Percentiles rank a stretch among this genome's conserved stretches.
phyloP scores from a whole-genome alignment of 345 rosid genomes.

The Syzygium aqueum region DNA sequence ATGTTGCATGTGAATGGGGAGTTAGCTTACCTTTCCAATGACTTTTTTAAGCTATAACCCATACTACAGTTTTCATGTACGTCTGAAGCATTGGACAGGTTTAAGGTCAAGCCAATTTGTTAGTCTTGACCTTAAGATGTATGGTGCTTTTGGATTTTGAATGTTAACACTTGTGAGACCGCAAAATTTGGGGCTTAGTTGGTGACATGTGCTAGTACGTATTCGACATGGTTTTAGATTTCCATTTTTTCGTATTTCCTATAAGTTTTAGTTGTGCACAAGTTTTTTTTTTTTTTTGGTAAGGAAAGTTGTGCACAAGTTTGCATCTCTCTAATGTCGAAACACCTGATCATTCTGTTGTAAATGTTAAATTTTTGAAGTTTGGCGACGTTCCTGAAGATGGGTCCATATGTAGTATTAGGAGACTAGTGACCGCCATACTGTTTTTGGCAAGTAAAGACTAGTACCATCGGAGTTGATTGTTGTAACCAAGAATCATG shows the following conservation, averaged over 20 bases:
- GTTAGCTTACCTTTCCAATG: background rate
- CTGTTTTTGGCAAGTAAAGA: background rate
- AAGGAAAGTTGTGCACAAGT: background rate
- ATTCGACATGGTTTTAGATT: background rate
- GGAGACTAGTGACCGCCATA: background rate
- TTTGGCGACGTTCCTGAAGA: background rate
- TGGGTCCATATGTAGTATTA: background rate
- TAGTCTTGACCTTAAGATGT: background rate
- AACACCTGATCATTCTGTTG: background rate
- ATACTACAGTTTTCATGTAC: background rate
- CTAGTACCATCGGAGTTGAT: background rate
- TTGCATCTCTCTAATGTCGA: background rate
- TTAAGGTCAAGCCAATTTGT: background rate
- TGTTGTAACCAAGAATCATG: background rate
- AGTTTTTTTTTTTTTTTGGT: too few species aligned
- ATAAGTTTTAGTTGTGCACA: background rate
- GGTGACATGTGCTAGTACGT: background rate
- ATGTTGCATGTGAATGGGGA: background rate
- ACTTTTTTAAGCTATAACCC: background rate
- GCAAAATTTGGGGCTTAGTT: background rate
- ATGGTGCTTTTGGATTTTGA: background rate
- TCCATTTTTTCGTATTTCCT: background rate
- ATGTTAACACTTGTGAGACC: background rate
- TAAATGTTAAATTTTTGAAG: background rate
- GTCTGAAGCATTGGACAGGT: background rate